Conservation (phyloP, 345 rosid genomes). For the Rhodamnia rubescens region DNA sequence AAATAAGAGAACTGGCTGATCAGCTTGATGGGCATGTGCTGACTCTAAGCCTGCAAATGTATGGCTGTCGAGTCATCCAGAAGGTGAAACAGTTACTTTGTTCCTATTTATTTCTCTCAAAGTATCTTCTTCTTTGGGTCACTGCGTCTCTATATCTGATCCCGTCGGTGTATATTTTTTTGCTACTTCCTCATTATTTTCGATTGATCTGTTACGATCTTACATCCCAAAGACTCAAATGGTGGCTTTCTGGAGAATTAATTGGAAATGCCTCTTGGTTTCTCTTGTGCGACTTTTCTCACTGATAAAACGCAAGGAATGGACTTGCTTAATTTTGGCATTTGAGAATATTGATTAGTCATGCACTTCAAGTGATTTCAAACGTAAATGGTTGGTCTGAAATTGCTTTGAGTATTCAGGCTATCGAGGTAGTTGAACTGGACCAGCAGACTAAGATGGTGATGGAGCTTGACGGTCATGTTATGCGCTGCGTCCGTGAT, state of each 20-base stretch:
- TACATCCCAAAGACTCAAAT: not conserved
- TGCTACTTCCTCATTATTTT: not conserved
- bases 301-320: not conserved
- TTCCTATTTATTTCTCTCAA: not conserved
- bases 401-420: constrained; percentile 27
- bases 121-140: not conserved
- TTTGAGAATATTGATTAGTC: not conserved
- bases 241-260: not conserved
- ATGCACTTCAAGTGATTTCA: not conserved
- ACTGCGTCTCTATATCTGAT: not conserved
- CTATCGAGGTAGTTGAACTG: constrained; percentile 82
- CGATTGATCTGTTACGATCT: not conserved
- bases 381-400: not conserved
- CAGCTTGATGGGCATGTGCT: constrained; percentile 74
- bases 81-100: constrained; percentile 35
- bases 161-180: not conserved
- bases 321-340: not conserved
- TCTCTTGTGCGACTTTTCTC: not conserved
- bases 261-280: not conserved
- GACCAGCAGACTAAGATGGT: constrained; percentile 91
- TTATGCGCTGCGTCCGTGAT: constrained; percentile 93
- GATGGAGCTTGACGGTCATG: constrained; percentile 81
- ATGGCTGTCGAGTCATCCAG: constrained; percentile 96
- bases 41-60: constrained; percentile 92
- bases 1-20: constrained; percentile 75